Evolutionary conservation across 495 filamentous ascomycete genomes (phyloP).

Genomic region (Chaetomium tenue): DNA sequence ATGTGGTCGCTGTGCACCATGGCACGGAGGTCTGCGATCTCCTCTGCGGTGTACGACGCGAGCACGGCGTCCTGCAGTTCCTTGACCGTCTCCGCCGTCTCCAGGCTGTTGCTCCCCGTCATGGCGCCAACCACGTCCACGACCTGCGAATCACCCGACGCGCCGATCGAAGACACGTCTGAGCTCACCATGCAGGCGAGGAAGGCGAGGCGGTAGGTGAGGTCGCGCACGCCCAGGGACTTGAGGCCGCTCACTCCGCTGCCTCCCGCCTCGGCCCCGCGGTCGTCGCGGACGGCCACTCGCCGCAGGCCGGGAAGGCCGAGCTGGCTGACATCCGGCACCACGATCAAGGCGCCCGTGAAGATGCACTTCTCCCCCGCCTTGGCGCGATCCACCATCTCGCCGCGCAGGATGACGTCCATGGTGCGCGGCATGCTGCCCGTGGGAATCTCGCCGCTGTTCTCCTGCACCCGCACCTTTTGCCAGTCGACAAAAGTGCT

Average conservation of each 20-base stretch:
- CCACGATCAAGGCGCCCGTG: slow-evolving; percentile 91
- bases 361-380: slow-evolving; percentile 98
- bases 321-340: slow-evolving; percentile 94
- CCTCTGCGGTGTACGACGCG: slow-evolving; percentile 72
- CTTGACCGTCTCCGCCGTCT: slow-evolving; percentile 66
- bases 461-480: slow-evolving; percentile 95
- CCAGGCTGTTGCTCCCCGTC: slow-evolving; percentile 63
- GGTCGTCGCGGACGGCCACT: slow-evolving; percentile 82
- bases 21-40: slow-evolving; percentile 85
- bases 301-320: slow-evolving; percentile 83
- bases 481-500: slow-evolving; percentile 99
- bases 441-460: slow-evolving; percentile 95
- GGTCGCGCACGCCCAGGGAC: slow-evolving; percentile 85
- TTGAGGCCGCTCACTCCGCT: slow-evolving; percentile 84
- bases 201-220: slow-evolving; percentile 97
- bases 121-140: slow-evolving; percentile 77
- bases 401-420: slow-evolving; percentile 95
- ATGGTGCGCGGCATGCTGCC: slow-evolving; percentile 98
- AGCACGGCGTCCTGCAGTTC: slow-evolving; percentile 86
- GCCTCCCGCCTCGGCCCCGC: slow-evolving; percentile 76
- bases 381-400: slow-evolving; percentile 96
- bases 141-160: slow-evolving; percentile 43
- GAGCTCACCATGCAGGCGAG: slow-evolving; percentile 95
- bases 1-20: slow-evolving; percentile 97
- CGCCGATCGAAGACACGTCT: slow-evolving; percentile 72